Base-by-base conservation (phyloP, 768 basidiomycete species). In the Jaapia argillacea region DNA sequence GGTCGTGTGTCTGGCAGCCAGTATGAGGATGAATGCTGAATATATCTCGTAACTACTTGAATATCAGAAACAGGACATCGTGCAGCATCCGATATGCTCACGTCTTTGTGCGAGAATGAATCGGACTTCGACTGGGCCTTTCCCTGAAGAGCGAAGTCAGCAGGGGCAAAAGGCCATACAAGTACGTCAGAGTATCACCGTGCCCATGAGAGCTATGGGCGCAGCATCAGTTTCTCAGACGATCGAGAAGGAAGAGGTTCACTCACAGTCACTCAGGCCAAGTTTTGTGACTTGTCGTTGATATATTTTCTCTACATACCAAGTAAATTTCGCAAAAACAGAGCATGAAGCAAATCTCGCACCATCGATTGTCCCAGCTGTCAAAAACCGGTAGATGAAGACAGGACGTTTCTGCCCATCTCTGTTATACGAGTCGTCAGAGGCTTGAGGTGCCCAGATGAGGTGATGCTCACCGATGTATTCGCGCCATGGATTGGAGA, bases 401-500 rank as follows among this genome's bases (percentile, higher is more conserved):
- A 96, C 93, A 0, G 85, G 81, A 6, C 79, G 73, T 55, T 89
- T 93, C 64, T 99, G 94, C 0, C 94, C 94, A 63, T 99, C 93
- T 16, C 91, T 93, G 51, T 26, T 26, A n/a, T n/a, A n/a, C n/a
- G n/a, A n/a, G n/a, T n/a, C n/a, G 42, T 6, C 48, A 37, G 18
- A 12, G 33, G 18, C 40, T 21, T 43, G 39, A 46, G 47, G 41
- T n/a, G 18, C 28, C 42, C 20, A 46, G 41, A 16, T 45, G 27
- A 35, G n/a, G 31, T 42, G 24, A n/a, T 13, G 51, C 65, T 37
- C 47, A 89, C 90, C 90, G 75, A 62, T 94, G 89, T 57, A 93
- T 94, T 40, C 94, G 78, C 41, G 92, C 94, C 94, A 98, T 98
- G 2, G 96, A 84, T 61, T 99, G 96, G 14, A 92, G 61, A 63